Conservation (phyloP, 75 land plant genomes). For the Azolla pinnata region DNA sequence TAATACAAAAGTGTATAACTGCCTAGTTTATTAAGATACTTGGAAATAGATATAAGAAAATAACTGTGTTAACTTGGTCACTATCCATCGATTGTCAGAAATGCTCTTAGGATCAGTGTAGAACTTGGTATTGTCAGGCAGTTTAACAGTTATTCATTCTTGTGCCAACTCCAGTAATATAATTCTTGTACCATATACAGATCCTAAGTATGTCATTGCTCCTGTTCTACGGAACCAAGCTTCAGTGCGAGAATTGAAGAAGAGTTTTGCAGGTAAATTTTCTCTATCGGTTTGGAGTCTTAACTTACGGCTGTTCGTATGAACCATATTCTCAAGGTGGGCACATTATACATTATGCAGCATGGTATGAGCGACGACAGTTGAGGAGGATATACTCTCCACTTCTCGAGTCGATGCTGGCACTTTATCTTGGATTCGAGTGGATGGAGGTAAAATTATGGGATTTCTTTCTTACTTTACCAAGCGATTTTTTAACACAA, state of each 20-base stretch:
- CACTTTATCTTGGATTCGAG: constrained; percentile 86
- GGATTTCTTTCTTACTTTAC: too few relatives aligned
- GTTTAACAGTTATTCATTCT: too few relatives aligned
- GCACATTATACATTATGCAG: constrained; percentile 40
- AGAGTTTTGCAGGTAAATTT: constrained; percentile 72
- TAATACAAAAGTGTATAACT: too few relatives aligned
- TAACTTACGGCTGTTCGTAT: neutral
- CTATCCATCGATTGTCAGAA: too few relatives aligned
- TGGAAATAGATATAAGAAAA: too few relatives aligned
- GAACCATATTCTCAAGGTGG: too few relatives aligned
- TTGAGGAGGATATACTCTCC: constrained; percentile 94
- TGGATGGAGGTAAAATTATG: constrained; percentile 63
- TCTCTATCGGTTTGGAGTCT: neutral
- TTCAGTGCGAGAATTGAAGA: constrained; percentile 53
- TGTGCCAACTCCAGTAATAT: too few relatives aligned
- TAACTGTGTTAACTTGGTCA: too few relatives aligned
- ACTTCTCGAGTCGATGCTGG: constrained; percentile 66
- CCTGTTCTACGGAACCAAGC: constrained; percentile 42
- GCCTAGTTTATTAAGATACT: too few relatives aligned
- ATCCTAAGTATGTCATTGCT: constrained; percentile 85
- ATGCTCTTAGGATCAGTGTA: too few relatives aligned
- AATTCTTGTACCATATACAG: constrained; percentile 27
- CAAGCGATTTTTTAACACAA: too few relatives aligned
- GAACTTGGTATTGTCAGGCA: too few relatives aligned
- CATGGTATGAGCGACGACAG: constrained; percentile 82